Percentiles rank a stretch among this genome's conserved stretches.
Evolutionary conservation across 257 asterid species (phyloP).

Genomic region (Fraxinus americana): DNA sequence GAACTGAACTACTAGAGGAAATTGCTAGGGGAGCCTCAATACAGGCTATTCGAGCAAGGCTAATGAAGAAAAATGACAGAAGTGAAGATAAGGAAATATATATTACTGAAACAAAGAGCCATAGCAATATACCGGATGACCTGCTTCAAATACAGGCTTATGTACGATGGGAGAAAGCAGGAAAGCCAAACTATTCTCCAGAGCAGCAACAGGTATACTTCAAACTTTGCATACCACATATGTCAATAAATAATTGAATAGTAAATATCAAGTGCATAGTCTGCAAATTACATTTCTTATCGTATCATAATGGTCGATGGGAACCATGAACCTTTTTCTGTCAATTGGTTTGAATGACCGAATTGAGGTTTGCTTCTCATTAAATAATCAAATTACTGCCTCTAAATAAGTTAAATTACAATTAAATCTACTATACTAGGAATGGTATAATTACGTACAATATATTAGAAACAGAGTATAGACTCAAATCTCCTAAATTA

Average conservation of each 20-base stretch:
- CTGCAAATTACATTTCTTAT: slow-evolving; percentile 15
- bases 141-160: slow-evolving; percentile 78
- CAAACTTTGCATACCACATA: slow-evolving; percentile 22
- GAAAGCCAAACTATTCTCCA: slow-evolving; percentile 78
- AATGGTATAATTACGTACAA: too few species aligned
- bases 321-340: not conserved
- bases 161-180: slow-evolving; percentile 90
- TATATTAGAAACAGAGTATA: too few species aligned
- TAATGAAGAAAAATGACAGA: slow-evolving; percentile 50
- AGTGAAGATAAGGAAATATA: slow-evolving; percentile 43
- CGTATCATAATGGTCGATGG: slow-evolving; percentile 6
- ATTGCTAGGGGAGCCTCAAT: slow-evolving; percentile 72
- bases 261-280: slow-evolving; percentile 3
- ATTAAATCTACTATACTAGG: too few species aligned
- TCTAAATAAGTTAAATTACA: too few species aligned
- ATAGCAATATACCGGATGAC: slow-evolving; percentile 62
- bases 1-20: slow-evolving; percentile 84
- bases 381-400: too few species aligned
- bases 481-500: too few species aligned
- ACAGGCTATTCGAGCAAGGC: slow-evolving; percentile 67
- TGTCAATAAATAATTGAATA: slow-evolving; percentile 17
- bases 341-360: too few species aligned
- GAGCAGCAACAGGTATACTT: slow-evolving; percentile 74
- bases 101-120: slow-evolving; percentile 45
- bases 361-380: too few species aligned